phyloP scores from a whole-genome alignment of 768 basidiomycete species.

The Galerina marginata region DNA sequence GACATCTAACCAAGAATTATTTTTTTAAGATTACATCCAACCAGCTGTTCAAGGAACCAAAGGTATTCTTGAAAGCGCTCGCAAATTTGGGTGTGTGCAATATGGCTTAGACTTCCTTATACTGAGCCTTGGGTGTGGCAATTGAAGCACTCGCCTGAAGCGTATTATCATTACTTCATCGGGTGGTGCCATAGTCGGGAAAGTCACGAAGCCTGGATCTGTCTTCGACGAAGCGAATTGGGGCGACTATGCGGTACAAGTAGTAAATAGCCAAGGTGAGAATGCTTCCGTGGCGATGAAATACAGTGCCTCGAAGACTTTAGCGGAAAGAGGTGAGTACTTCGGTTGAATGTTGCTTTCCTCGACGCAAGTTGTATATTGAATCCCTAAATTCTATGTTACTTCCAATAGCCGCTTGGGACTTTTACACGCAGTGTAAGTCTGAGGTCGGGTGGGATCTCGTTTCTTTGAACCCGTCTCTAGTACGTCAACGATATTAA shows the following conservation, averaged over 20 bases:
- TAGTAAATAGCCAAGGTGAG: constrained; percentile 50
- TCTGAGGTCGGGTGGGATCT: constrained; percentile 53
- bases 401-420: constrained; percentile 40
- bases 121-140: no score
- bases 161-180: constrained; percentile 75
- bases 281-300: constrained; percentile 32
- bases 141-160: constrained; percentile 44
- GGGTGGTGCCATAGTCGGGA: neutral
- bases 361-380: neutral
- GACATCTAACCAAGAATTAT: neutral
- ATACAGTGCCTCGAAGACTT: constrained; percentile 68
- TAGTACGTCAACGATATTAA: neutral
- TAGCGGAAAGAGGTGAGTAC: constrained; percentile 61
- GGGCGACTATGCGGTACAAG: constrained; percentile 57
- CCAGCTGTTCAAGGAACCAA: constrained; percentile 13
- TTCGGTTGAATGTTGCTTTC: no score
- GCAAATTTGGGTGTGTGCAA: constrained; percentile 2
- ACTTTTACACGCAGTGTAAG: constrained; percentile 48
- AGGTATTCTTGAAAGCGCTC: constrained; percentile 6
- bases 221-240: constrained; percentile 55
- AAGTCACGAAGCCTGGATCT: neutral
- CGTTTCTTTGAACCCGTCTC: constrained; percentile 55
- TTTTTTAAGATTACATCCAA: constrained; percentile 6
- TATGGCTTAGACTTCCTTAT: no score
- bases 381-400: neutral